These are phyloP conservation scores for Penicillium freii DNA, from an alignment of 2,329 filamentous ascomycete genomes.

Conservation along the genomic window DNA sequence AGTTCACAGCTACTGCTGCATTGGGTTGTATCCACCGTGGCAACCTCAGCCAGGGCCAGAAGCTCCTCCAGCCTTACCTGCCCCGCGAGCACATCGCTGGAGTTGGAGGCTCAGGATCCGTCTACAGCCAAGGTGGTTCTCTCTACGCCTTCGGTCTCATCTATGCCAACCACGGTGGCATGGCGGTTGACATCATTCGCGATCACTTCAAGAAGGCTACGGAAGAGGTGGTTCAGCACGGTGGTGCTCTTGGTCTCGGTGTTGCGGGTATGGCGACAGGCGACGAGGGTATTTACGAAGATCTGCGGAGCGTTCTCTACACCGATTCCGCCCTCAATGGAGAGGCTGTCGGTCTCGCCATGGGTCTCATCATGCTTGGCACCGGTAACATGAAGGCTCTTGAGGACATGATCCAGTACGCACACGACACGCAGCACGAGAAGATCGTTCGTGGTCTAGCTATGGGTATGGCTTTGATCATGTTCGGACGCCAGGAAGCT, in stretches of 20 bases:
- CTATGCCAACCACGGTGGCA: constrained; percentile 93
- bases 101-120: constrained; percentile 73
- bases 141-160: constrained; percentile 94
- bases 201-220: constrained; percentile 52
- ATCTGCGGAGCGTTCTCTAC: constrained; percentile 83
- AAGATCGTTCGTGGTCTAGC: constrained; percentile 97
- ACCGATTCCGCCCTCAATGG: constrained; percentile 94
- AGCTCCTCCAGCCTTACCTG: constrained; percentile 90
- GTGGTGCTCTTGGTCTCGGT: constrained; percentile 89
- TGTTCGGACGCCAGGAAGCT: constrained; percentile 93
- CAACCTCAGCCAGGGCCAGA: constrained; percentile 88
- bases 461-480: constrained; percentile 95
- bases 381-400: constrained; percentile 93
- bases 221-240: constrained; percentile 88
- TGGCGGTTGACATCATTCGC: constrained; percentile 59
- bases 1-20: constrained; percentile 95
- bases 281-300: constrained; percentile 84
- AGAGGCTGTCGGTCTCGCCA: constrained; percentile 90
- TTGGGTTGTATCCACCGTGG: constrained; percentile 95
- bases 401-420: constrained; percentile 96
- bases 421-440: constrained; percentile 96
- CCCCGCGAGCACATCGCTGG: constrained; percentile 64
- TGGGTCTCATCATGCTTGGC: constrained; percentile 97
- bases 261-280: constrained; percentile 98
- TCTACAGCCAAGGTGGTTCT: constrained; percentile 94